These are phyloP conservation scores for Xylariaceae sp. DNA, from an alignment of 2,329 filamentous ascomycete species.

Conservation along the genomic window DNA sequence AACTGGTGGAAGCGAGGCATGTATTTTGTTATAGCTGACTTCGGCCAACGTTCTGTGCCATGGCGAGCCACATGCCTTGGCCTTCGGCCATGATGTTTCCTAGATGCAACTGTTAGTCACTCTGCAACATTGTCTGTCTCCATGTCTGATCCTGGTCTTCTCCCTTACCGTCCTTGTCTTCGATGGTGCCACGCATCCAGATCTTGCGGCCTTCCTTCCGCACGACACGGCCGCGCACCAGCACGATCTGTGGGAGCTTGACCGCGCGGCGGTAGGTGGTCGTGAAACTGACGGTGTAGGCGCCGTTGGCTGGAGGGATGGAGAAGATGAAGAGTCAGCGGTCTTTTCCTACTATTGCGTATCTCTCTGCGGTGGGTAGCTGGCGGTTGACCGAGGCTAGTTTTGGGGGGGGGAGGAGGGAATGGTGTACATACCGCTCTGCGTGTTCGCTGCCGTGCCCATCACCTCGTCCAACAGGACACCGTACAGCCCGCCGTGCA, in stretches of 20 bases:
- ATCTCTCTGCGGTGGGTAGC: too few species aligned
- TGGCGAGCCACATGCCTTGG: constrained; percentile 15
- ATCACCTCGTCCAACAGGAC: constrained; percentile 28
- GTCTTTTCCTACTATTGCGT: too few species aligned
- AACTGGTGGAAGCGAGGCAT: too few species aligned
- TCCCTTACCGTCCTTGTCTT: constrained; percentile 25
- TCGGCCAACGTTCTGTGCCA: constrained; percentile 10
- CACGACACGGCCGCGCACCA: constrained; percentile 20
- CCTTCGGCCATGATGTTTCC: constrained; percentile 19
- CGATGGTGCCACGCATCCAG: constrained; percentile 18
- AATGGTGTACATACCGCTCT: constrained; percentile 9
- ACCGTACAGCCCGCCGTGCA: constrained; percentile 25
- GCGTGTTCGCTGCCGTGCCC: constrained; percentile 25
- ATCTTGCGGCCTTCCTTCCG: constrained; percentile 24
- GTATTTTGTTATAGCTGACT: constrained; percentile 13
- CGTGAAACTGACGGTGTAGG: constrained; percentile 23
- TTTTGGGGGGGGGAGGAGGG: too few species aligned
- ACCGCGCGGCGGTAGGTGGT: constrained; percentile 22
- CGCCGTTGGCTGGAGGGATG: constrained; percentile 10
- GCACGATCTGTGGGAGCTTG: constrained; percentile 19
- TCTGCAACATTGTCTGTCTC: too few species aligned
- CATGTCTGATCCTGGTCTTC: too few species aligned
- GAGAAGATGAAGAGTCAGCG: too few species aligned
- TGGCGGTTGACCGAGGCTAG: too few species aligned
- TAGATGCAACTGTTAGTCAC: constrained; percentile 4